Percentiles rank a stretch among this genome's conserved stretches.
Conservation (phyloP, 2,329 filamentous ascomycete genomes). For the Tolypocladium amazonense region DNA sequence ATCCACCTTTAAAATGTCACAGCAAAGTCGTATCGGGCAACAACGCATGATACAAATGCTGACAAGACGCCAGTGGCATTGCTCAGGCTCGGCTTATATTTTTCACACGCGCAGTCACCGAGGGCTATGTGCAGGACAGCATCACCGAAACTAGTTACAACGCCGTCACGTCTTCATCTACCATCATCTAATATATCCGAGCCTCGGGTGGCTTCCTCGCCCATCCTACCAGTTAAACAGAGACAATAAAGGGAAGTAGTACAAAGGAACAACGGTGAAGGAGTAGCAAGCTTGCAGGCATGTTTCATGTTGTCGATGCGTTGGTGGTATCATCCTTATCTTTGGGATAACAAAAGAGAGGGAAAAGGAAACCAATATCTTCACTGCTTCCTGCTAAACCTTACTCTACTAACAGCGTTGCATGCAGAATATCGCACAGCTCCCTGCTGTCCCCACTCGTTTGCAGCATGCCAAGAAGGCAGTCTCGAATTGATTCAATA, state of each 20-base stretch:
- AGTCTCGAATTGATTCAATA: background rate
- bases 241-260: background rate
- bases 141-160: background rate
- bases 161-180: background rate
- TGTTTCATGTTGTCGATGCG: conserved; percentile 24
- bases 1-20: no score
- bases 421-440: background rate
- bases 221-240: background rate
- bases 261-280: background rate
- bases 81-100: background rate
- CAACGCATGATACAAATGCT: background rate
- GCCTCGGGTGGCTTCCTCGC: background rate
- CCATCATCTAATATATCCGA: background rate
- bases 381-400: background rate
- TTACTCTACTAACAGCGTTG: background rate
- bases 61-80: background rate
- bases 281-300: conserved; percentile 14
- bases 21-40: no score
- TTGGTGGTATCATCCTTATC: conserved; percentile 32
- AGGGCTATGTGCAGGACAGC: background rate
- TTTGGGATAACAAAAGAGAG: conserved; percentile 18
- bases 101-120: background rate
- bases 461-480: background rate
- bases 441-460: background rate
- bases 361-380: conserved; percentile 9